Conservation (phyloP, 208 protist species). For the Crithidia acanthocephali region DNA sequence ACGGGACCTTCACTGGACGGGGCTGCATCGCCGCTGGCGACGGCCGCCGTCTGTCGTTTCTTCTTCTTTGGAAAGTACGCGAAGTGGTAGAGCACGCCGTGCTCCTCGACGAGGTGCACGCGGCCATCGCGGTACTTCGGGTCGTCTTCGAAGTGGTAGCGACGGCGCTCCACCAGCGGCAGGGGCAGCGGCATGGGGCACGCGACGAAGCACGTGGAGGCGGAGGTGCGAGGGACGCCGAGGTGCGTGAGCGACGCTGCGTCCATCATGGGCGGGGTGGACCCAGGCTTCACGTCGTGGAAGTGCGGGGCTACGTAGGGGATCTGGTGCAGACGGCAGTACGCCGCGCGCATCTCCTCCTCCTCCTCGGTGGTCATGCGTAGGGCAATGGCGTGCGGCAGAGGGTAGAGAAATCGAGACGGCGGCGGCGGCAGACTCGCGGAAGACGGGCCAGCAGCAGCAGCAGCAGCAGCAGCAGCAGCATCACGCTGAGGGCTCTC, state of each 20-base stretch:
- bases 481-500: too few species aligned
- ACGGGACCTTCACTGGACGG: neutral
- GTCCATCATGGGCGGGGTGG: slow-evolving; percentile 1
- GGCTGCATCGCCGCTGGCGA: neutral
- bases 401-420: slow-evolving; percentile 30
- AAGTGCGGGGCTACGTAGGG: slow-evolving; percentile 30
- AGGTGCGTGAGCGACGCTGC: slow-evolving; percentile 1
- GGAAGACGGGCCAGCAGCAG: neutral
- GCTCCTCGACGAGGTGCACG: slow-evolving; percentile 69
- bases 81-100: slow-evolving; percentile 67
- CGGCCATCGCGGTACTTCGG: slow-evolving; percentile 48
- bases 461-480: neutral
- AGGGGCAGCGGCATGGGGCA: slow-evolving; percentile 15
- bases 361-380: slow-evolving; percentile 40
- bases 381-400: slow-evolving; percentile 42
- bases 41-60: neutral
- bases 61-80: slow-evolving; percentile 36
- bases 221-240: slow-evolving; percentile 7
- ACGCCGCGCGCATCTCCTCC: slow-evolving; percentile 38
- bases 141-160: slow-evolving; percentile 46
- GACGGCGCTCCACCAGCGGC: slow-evolving; percentile 34
- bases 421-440: slow-evolving; percentile 15
- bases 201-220: slow-evolving; percentile 14
- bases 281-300: slow-evolving; percentile 18
- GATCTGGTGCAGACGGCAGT: slow-evolving; percentile 29